Evolutionary conservation across 768 basidiomycete genomes (phyloP).

Genomic region (Nidularia pulvinata): DNA sequence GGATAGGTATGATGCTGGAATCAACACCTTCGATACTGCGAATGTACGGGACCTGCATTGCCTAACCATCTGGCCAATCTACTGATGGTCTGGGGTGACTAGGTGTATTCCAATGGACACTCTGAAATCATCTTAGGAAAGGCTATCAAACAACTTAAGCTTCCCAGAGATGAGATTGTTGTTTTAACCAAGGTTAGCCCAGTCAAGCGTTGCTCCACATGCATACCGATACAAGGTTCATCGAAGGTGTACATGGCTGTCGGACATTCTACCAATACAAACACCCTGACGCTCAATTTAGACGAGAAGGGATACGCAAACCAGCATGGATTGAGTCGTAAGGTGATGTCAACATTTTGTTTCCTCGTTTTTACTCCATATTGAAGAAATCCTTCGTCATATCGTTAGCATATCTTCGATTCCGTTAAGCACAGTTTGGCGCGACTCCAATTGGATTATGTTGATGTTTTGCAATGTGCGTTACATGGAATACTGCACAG

Average conservation of each 20-base stretch:
- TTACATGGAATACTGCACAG: background rate
- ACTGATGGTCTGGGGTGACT: background rate
- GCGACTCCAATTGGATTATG: conserved; percentile 72
- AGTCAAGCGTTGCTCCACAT: background rate
- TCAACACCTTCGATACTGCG: conserved; percentile 63
- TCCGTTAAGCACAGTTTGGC: conserved; percentile 58
- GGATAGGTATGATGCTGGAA: conserved; percentile 56
- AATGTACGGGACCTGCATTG: conserved; percentile 25
- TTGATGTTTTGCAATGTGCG: conserved; percentile 73
- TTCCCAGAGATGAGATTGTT: conserved; percentile 74
- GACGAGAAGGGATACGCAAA: conserved; percentile 52
- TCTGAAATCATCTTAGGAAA: conserved; percentile 74
- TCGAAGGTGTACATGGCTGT: conserved; percentile 37
- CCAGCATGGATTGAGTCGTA: conserved; percentile 40
- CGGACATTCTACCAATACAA: conserved; percentile 12
- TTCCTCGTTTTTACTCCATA: background rate
- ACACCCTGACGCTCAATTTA: conserved; percentile 5
- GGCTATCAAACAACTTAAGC: conserved; percentile 61
- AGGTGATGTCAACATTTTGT: conserved; percentile 10
- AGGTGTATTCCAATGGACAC: conserved; percentile 66
- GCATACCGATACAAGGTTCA: background rate
- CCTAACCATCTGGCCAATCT: background rate
- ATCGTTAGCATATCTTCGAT: conserved; percentile 67
- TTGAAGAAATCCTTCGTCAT: conserved; percentile 3
- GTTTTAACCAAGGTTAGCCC: conserved; percentile 67